Evolutionary conservation across 2,329 filamentous ascomycete species (phyloP).

Genomic region (Monilinia fructigena): DNA sequence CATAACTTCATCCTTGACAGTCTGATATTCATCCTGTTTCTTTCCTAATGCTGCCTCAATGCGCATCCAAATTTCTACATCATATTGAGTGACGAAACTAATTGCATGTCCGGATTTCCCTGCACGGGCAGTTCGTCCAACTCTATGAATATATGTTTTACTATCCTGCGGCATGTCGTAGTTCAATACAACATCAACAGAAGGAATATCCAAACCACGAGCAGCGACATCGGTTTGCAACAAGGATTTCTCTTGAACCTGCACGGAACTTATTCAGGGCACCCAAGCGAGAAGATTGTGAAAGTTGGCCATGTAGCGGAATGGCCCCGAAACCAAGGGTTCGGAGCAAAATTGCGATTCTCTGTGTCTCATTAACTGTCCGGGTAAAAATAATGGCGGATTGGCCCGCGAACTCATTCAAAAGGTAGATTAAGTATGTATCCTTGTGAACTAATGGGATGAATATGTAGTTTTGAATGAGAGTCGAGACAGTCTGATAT

Average conservation of each 20-base stretch:
- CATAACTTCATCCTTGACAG: conserved; percentile 81
- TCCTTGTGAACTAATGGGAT: conserved; percentile 87
- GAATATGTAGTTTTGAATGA: conserved; percentile 84
- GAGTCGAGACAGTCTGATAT: conserved; percentile 87
- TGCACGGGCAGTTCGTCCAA: conserved; percentile 83
- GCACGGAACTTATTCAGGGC: conserved; percentile 88
- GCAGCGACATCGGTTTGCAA: conserved; percentile 95
- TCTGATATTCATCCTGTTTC: conserved; percentile 67
- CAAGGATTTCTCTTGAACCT: conserved; percentile 77
- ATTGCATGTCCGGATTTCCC: conserved; percentile 82
- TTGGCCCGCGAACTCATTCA: conserved; percentile 85
- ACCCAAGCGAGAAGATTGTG: conserved; percentile 80
- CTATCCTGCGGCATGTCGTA: conserved; percentile 79
- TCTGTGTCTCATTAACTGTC: conserved; percentile 87
- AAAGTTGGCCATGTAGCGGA: conserved; percentile 88
- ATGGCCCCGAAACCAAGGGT: conserved; percentile 86
- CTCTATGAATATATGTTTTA: conserved; percentile 88
- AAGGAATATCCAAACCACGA: conserved; percentile 87
- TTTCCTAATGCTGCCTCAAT: conserved; percentile 82
- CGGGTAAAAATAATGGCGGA: conserved; percentile 87
- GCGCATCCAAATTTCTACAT: conserved; percentile 74
- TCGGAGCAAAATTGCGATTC: conserved; percentile 78
- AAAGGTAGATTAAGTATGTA: conserved; percentile 78
- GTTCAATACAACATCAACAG: conserved; percentile 85
- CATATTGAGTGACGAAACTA: conserved; percentile 82